These are phyloP conservation scores for Diaporthe citrichinensis DNA, from an alignment of 2,329 filamentous ascomycete species.

Conservation along the genomic window DNA sequence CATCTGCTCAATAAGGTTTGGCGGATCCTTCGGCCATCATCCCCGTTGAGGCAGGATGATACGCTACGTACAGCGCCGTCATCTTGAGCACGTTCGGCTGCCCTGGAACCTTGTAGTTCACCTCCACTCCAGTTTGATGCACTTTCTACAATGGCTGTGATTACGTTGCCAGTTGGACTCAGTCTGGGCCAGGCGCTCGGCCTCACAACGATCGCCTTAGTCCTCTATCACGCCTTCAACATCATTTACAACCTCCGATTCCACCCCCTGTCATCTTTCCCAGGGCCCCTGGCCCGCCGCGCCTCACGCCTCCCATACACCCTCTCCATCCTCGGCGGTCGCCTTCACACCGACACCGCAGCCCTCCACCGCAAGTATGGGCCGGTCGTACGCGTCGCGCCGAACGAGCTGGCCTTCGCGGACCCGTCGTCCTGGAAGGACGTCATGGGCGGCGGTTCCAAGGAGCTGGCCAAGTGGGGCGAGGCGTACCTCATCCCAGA, in stretches of 20 bases:
- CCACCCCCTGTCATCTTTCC: conserved; percentile 6
- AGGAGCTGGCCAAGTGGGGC: conserved; percentile 17
- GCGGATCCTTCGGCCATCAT: conserved; percentile 8
- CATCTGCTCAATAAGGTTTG: neutral
- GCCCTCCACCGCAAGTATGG: conserved; percentile 23
- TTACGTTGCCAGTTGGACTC: neutral
- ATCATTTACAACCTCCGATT: conserved; percentile 14
- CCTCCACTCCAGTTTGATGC: neutral
- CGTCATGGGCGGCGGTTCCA: conserved; percentile 19
- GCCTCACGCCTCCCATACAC: conserved; percentile 23
- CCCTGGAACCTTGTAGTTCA: neutral
- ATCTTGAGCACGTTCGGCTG: neutral
- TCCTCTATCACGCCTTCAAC: neutral
- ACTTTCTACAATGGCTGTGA: neutral
- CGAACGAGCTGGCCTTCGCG: conserved; percentile 20
- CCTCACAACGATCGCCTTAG: neutral
- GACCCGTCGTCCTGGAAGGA: conserved; percentile 25
- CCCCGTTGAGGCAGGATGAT: neutral
- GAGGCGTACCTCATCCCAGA: conserved; percentile 1
- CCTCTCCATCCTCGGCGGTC: conserved; percentile 4
- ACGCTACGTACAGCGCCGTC: neutral
- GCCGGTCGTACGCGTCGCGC: conserved; percentile 11
- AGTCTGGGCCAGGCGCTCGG: neutral
- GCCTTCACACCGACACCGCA: conserved; percentile 17
- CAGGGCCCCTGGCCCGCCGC: neutral